Evolutionary conservation across 2,329 filamentous ascomycete genomes (phyloP).

Genomic region (Stachybotrys elegans): DNA sequence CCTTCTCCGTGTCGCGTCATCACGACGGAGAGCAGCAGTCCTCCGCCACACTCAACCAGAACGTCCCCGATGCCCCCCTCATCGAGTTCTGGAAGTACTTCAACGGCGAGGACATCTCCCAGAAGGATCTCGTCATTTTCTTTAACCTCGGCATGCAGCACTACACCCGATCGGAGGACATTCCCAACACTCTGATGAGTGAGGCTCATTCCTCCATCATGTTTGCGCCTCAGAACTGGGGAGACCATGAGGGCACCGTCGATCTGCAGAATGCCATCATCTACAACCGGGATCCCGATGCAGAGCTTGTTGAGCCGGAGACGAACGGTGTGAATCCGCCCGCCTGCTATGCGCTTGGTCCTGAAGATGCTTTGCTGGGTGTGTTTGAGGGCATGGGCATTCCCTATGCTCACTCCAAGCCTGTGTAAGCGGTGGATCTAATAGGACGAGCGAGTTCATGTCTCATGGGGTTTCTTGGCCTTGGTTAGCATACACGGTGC

Average conservation of each 20-base stretch:
- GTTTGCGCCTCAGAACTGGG: conserved; percentile 33
- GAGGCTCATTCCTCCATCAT: conserved; percentile 34
- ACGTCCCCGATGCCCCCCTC: conserved; percentile 32
- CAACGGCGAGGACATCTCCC: conserved; percentile 27
- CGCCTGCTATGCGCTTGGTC: conserved; percentile 6
- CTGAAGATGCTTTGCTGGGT: conserved; percentile 9
- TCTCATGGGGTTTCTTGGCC: too few relatives aligned
- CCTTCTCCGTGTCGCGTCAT: conserved; percentile 40
- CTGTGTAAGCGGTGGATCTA: background rate
- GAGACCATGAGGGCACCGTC: conserved; percentile 8
- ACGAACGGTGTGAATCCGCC: conserved; percentile 12
- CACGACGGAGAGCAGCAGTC: conserved; percentile 26
- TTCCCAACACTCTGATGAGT: conserved; percentile 45
- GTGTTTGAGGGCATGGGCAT: conserved; percentile 9
- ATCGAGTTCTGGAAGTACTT: conserved; percentile 40
- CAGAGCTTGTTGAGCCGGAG: conserved; percentile 6
- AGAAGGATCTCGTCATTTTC: conserved; percentile 35
- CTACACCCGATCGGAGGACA: conserved; percentile 21
- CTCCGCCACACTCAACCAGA: conserved; percentile 32
- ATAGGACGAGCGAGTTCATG: too few relatives aligned
- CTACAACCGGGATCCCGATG: conserved; percentile 9
- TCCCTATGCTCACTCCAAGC: background rate
- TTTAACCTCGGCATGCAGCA: conserved; percentile 48
- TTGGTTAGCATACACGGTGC: too few relatives aligned
- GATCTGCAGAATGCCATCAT: conserved; percentile 13